Evolutionary conservation across 352 stramenopile species (phyloP), one percentile per base, ranked within the genome.

Genomic region (Phytophthora aleatoria): DNA sequence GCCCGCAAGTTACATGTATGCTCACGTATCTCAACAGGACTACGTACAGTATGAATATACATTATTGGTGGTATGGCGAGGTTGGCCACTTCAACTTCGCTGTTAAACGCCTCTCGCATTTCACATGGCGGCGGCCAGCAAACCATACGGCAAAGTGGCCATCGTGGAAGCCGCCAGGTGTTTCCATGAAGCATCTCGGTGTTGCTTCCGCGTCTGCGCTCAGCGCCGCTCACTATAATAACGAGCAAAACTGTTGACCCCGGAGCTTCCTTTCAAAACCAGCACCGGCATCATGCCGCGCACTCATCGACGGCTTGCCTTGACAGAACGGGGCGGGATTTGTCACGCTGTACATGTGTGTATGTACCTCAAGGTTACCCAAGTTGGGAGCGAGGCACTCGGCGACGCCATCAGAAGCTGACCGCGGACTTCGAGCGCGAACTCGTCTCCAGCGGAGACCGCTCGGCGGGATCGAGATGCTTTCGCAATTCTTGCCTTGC

Each of bases 141-240:
- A 45, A 45, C 42, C 42, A 48, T 48, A 48, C 42, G 42, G 42
- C 42, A 30, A 48, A 24, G n/a, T 30, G 16, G 42, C 42, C 42
- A 48, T 30, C 42, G 42, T 48, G 20, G n/a, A 26, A 24, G 6
- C n/a, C 20, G 9, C 15, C 42, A 28, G 3, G 15, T 28, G 16
- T 27, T 30, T 45, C 39, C 3, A 6, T 30, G 20, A 12, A 15
- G n/a, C 39, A 44, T 16, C 38, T 44, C 15, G 38, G 38, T 44
- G 38, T 48, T 48, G 42, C 42, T 48, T 24, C 20, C 42, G 42
- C 42, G n/a, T n/a, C 9, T 31, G 42, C 20, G n/a, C 5, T 45
- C 36, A 20, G 31, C 31, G 31, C 9, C 6, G 8, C 31, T 36
- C 8, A 11, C 11, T 5, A 20, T 20, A 20, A 20, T 20, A 27